phyloP scores from a whole-genome alignment of 2,329 filamentous ascomycete species.

The Colletotrichum horii region DNA sequence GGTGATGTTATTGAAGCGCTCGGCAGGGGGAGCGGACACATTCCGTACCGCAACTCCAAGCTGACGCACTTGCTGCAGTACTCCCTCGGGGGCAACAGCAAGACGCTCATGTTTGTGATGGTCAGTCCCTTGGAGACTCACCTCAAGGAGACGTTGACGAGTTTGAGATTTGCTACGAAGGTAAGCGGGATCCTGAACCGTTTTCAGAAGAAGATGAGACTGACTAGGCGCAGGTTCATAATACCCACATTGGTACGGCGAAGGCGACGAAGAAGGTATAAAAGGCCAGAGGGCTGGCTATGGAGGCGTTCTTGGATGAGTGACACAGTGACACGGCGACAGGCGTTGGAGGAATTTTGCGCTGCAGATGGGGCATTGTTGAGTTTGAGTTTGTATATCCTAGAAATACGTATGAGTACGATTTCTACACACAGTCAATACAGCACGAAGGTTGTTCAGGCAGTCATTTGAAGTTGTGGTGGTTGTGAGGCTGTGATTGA shows the following conservation, averaged over 20 bases:
- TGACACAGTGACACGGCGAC: not conserved
- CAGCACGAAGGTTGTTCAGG: slow-evolving; percentile 1
- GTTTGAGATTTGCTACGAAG: slow-evolving; percentile 94
- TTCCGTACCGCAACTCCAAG: slow-evolving; percentile 97
- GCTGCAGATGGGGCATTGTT: slow-evolving; percentile 4
- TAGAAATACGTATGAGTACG: slow-evolving; percentile 23
- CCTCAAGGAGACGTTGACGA: slow-evolving; percentile 90
- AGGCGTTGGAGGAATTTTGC: slow-evolving; percentile 12
- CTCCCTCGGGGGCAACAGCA: slow-evolving; percentile 91
- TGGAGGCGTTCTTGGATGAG: slow-evolving; percentile 14
- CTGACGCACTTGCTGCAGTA: slow-evolving; percentile 95
- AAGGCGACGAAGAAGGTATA: slow-evolving; percentile 70
- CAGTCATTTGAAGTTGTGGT: not conserved
- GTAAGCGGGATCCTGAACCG: slow-evolving; percentile 50
- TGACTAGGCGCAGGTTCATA: slow-evolving; percentile 65
- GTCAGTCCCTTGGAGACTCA: slow-evolving; percentile 90
- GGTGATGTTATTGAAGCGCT: slow-evolving; percentile 94
- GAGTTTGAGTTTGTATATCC: slow-evolving; percentile 23
- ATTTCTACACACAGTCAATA: slow-evolving; percentile 23
- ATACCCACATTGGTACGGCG: slow-evolving; percentile 90
- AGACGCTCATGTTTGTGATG: slow-evolving; percentile 99
- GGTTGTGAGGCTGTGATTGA: not conserved
- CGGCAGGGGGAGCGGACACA: slow-evolving; percentile 81
- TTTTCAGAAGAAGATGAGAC: not conserved
- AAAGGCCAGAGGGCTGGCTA: not conserved